phyloP scores from a whole-genome alignment of 139 green algal species.

The Micromonas pusilla region DNA sequence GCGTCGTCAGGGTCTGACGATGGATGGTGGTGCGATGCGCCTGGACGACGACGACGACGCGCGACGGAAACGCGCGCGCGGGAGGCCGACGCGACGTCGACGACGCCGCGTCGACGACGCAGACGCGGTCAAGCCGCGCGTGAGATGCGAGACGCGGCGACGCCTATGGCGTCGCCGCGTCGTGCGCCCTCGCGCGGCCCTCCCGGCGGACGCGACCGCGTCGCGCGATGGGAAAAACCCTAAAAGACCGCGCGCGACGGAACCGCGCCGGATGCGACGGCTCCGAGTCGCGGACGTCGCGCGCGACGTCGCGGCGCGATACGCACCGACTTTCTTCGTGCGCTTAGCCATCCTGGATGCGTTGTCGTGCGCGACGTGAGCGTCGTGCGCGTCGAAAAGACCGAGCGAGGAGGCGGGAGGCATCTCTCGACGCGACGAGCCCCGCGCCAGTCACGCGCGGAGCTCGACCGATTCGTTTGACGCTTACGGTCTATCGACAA shows the following conservation, averaged over 20 bases:
- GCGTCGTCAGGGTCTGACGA: neutral
- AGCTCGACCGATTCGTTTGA: too few species aligned
- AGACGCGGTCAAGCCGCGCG: too few species aligned
- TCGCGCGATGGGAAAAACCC: too few species aligned
- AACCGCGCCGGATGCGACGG: neutral
- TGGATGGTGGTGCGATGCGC: neutral
- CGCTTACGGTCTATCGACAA: too few species aligned
- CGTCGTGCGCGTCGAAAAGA: neutral
- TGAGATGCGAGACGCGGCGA: too few species aligned
- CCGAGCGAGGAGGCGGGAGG: neutral
- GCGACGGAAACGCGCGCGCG: neutral
- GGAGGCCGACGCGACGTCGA: neutral
- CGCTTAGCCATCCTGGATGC: conserved; percentile 78
- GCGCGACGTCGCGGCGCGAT: neutral
- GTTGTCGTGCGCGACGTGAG: too few species aligned
- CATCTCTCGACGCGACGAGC: neutral
- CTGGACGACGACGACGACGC: neutral
- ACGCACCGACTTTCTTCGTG: conserved; percentile 84
- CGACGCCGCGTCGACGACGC: too few species aligned
- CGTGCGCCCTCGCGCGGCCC: too few species aligned
- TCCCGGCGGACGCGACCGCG: too few species aligned
- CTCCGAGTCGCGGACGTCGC: neutral
- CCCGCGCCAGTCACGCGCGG: neutral
- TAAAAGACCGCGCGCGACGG: neutral
- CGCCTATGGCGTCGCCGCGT: too few species aligned